phyloP scores from a whole-genome alignment of 2,329 filamentous ascomycete genomes.

The Byssochlamys sp. region DNA sequence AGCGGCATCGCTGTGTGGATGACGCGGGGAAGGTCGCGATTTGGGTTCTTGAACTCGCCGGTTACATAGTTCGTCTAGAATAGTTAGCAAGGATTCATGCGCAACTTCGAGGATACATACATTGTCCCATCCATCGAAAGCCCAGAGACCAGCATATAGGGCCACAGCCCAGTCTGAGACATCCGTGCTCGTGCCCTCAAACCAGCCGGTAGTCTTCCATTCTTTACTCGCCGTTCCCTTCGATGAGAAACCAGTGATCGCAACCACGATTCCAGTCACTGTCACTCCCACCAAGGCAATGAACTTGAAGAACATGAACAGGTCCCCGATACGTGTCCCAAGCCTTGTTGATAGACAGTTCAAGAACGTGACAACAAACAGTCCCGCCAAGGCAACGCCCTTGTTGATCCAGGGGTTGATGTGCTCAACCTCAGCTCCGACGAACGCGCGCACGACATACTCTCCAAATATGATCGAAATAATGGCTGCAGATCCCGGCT shows the following conservation, averaged over 20 bases:
- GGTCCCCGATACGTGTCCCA: conserved; percentile 75
- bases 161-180: conserved; percentile 85
- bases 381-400: conserved; percentile 65
- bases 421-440: conserved; percentile 74
- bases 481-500: conserved; percentile 86
- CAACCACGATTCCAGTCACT: conserved; percentile 79
- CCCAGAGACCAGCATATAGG: conserved; percentile 90
- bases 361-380: conserved; percentile 67
- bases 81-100: conserved; percentile 4
- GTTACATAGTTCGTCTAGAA: conserved; percentile 88
- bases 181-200: conserved; percentile 70
- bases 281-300: conserved; percentile 78
- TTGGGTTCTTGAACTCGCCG: conserved; percentile 87
- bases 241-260: conserved; percentile 70
- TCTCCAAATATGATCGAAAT: conserved; percentile 97
- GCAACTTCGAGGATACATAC: conserved; percentile 44
- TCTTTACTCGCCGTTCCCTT: conserved; percentile 66
- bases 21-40: conserved; percentile 79
- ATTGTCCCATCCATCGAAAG: conserved; percentile 98
- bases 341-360: conserved; percentile 87
- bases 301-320: conserved; percentile 97
- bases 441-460: conserved; percentile 79
- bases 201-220: conserved; percentile 85
- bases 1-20: conserved; percentile 95
- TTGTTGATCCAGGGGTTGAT: conserved; percentile 86